Evolutionary conservation across 352 stramenopile species (phyloP), one percentile per base, ranked within the genome.

Genomic region (Phytophthora melonis): DNA sequence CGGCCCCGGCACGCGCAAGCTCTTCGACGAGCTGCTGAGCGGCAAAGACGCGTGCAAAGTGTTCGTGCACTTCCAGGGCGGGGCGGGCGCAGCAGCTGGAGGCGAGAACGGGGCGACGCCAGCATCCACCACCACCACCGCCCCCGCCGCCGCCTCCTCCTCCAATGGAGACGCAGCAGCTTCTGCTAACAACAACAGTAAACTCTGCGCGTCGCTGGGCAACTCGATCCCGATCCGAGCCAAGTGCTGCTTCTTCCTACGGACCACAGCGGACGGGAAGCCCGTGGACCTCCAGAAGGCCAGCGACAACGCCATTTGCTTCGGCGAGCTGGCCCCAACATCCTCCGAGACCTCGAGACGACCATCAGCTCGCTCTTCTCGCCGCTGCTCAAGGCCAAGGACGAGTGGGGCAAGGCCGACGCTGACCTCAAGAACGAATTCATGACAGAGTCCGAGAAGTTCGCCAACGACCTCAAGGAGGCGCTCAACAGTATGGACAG

Each of bases 341-440:
- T 97, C 63, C 60, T 97, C 3, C 69, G 90, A 7, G 87, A 94
- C 36, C 74, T 96, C 1, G 89, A 95, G 64, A 92, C 84, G 21
- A 94, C 88, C 39, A 92, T 95, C 77, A 93, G 74, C 21, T 73
- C 74, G 74, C 86, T 97, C 11, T 99, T 98, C 70, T 89, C 84
- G 61, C 96, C 97, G 18, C 75, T 99, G 6, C 83, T 99, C 49
- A 97, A 97, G 58, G 82, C 91, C 49, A 98, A 97, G 27, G 90
- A 97, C 32, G 94, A 98, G 77, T 99, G 97, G 97, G 97, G 97
- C 3, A 98, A 98, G 69, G 94, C 97, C 2, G 96, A 98, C 68
- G 63, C 91, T 6, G 95, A 99, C 64, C 77, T 98, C 25, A 97
- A 97, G 72, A 78, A 81, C 56, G 90, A 97, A 65, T 99, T 99